A percentile compares a stretch with the other conserved stretches of the same genome.
These are phyloP conservation scores for Penicillium expansum DNA, from an alignment of 2,329 filamentous ascomycete species.

Conservation along the genomic window DNA sequence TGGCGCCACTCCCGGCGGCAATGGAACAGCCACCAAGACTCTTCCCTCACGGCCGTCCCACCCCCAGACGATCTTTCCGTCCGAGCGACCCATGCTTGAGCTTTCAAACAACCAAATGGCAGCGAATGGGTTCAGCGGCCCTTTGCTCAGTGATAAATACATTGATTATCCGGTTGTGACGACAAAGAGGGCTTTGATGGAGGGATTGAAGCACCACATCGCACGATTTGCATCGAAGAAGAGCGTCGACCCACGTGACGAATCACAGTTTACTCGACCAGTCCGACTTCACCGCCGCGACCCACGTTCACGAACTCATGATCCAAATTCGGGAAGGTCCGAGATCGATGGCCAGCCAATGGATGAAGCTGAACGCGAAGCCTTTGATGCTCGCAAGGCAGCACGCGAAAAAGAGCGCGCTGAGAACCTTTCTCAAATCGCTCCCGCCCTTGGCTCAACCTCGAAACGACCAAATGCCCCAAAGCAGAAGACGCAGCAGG, in stretches of 20 bases:
- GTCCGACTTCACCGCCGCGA: conserved; percentile 87
- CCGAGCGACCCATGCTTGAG: conserved; percentile 21
- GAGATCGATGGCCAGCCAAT: conserved; percentile 48
- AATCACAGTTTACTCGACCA: conserved; percentile 80
- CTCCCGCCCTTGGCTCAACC: conserved; percentile 68
- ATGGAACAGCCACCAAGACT: conserved; percentile 25
- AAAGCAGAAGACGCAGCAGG: conserved; percentile 80
- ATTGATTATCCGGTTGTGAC: conserved; percentile 70
- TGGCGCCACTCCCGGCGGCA: conserved; percentile 20
- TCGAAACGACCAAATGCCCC: conserved; percentile 65
- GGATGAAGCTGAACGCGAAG: conserved; percentile 65
- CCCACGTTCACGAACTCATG: conserved; percentile 60
- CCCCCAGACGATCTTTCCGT: conserved; percentile 16
- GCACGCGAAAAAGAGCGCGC: conserved; percentile 84
- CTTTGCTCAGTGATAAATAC: conserved; percentile 41
- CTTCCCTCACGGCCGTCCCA: conserved; percentile 25
- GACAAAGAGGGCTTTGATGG: conserved; percentile 74
- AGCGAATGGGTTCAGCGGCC: conserved; percentile 44
- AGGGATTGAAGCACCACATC: conserved; percentile 80
- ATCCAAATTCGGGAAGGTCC: conserved; percentile 52
- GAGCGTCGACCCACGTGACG: conserved; percentile 66
- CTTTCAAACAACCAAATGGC: conserved; percentile 32
- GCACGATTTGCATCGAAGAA: conserved; percentile 72
- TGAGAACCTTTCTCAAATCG: conserved; percentile 87
- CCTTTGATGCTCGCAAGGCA: conserved; percentile 59